phyloP scores from a whole-genome alignment of 1,139 yeast species.

The Yamadazyma buinensis region DNA sequence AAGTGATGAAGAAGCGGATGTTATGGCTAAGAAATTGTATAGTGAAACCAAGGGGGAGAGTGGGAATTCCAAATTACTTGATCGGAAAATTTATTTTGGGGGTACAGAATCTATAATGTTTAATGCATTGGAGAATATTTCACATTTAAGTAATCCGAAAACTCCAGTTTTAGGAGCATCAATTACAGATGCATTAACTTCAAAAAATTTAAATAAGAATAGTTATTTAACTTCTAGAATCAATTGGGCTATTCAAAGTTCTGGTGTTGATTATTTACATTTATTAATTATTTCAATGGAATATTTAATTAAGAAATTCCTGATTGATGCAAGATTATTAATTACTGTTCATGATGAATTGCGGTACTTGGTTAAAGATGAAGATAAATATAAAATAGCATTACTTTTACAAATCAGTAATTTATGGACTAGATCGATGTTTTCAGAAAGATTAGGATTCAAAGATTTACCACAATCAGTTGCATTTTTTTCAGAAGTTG shows the following conservation, averaged over 20 bases:
- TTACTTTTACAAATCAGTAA: slow-evolving; percentile 84
- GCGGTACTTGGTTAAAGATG: slow-evolving; percentile 70
- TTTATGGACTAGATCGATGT: slow-evolving; percentile 95
- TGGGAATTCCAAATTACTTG: slow-evolving; percentile 21
- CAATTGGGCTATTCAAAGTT: slow-evolving; percentile 97
- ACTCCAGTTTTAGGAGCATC: slow-evolving; percentile 95
- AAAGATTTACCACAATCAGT: slow-evolving; percentile 88
- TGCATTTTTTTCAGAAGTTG: slow-evolving; percentile 94
- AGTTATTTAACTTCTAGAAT: slow-evolving; percentile 85
- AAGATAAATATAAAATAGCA: slow-evolving; percentile 73
- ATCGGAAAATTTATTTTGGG: slow-evolving; percentile 64
- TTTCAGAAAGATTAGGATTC: slow-evolving; percentile 89
- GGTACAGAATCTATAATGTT: slow-evolving; percentile 94
- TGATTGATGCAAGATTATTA: slow-evolving; percentile 72
- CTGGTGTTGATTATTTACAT: slow-evolving; percentile 96
- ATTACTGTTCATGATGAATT: slow-evolving; percentile 96
- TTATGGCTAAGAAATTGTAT: slow-evolving; percentile 66
- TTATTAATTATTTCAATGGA: slow-evolving; percentile 84
- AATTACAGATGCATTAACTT: slow-evolving; percentile 78
- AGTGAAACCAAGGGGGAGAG: slow-evolving; percentile 76
- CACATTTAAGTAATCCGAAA: slow-evolving; percentile 75
- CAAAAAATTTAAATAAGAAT: slow-evolving; percentile 57
- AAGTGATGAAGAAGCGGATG: slow-evolving; percentile 65
- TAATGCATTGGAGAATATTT: slow-evolving; percentile 83
- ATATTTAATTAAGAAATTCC: slow-evolving; percentile 61